Evolutionary conservation across 352 stramenopile genomes (phyloP), one percentile per base, ranked within the genome.

Genomic region (Phytopythium chamaehyphon): DNA sequence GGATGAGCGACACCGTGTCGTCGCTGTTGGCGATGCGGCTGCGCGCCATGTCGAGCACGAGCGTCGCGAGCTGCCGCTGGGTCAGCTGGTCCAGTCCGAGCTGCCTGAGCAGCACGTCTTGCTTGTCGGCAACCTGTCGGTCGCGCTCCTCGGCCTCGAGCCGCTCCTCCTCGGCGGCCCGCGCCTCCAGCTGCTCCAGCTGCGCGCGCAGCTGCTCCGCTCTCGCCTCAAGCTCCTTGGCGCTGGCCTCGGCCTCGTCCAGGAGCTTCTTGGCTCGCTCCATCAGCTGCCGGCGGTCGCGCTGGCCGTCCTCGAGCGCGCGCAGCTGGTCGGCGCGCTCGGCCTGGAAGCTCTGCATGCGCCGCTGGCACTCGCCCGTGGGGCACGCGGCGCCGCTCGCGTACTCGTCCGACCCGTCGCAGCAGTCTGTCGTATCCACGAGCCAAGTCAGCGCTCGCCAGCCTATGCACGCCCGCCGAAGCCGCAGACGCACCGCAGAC

Each of bases 331-430:
- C 64, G 23, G 69, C 67, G 46, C 83, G 83, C 51, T 84, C 68
- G 8, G 38, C 49, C 39, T 66, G 54, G 43, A 87, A 86, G 15
- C 31, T 55, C 21, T 61, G 44, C 59, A 78, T 78, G 12, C 71
- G 62, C 35, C 52, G 24, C 16, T 59, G 39, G 36, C 24, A 55
- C 71, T 87, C 3, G 71, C 86, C 37, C 67, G 55, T 24, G 0
- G 62, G 49, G 53, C 80, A 89, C 45, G 83, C 46, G 31, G 66
- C 36, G 55, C 74, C 47, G 37, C 85, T 61, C 52, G 71, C 46
- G 60, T 95, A 71, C 66, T 98, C 73, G 67, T 96, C 68, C 57
- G 76, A 71, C 54, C 92, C 64, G 57, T 98, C 66, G 62, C 91
- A 79, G 70, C 92, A 71, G 66, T 96, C 64, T 96, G 81, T 26